Evolutionary conservation across 371 early-diverging fungal genomes (phyloP), one percentile per base, ranked within the genome.

Genomic region (Lichtheimia hyalospora): DNA sequence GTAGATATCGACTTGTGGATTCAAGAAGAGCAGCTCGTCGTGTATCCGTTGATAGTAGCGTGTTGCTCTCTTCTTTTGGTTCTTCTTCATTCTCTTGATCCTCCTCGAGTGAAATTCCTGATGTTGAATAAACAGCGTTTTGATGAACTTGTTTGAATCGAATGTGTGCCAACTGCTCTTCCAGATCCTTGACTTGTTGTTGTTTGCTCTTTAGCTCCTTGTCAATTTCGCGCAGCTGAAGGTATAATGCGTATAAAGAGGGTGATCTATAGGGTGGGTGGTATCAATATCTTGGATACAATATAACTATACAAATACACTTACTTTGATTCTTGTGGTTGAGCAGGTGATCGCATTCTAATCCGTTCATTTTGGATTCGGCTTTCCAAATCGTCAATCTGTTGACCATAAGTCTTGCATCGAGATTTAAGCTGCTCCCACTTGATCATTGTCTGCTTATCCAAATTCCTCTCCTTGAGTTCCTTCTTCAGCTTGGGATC

Each of bases 151-250:
- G 50, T 15, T 51, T 53, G 49, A 66, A 49, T n/a, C 52, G 58
- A 16, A 58, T 42, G 27, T 46, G 28, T n/a, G 69, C 67, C 23
- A 76, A 14, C 23, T 56, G 23, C 8, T 61, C 62, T 49, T 68
- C 73, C 25, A 70, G 41, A 15, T 68, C 62, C 8, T 57, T 21
- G 5, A 76, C 3, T 12, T 61, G 52, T 0, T 54, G 58, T 13
- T 57, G 39, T 41, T 67, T 76, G 13, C 14, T 27, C 14, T 14
- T 39, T 8, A 76, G 23, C 8, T 65, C 68, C 27, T 42, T 56
- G 50, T 73, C 71, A 13, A 76, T 52, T 54, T 76, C 77, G 43
- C 67, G 61, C 3, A 76, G 54, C 7, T 62, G 57, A 5, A 66
- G 60, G 54, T 73, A 66, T 10, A 73, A 48, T 5, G 68, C 46